Evolutionary conservation across 352 stramenopile species (phyloP).

Genomic region (Globisporangium yorkense): DNA sequence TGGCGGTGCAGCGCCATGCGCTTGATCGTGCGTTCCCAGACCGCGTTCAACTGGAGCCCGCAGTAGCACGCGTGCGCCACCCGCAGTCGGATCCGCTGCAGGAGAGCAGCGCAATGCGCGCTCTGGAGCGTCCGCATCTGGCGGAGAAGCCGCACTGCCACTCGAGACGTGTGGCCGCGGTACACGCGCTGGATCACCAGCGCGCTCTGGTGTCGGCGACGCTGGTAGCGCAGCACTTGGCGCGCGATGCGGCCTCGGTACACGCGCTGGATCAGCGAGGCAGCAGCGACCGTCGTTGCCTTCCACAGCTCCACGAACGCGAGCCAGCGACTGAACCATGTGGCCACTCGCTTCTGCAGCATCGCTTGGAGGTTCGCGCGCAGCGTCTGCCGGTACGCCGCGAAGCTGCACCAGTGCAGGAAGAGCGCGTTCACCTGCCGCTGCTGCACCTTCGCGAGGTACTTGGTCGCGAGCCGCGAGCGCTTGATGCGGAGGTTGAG

Average conservation of each 20-base stretch:
- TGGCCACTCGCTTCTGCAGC: slow-evolving; percentile 26
- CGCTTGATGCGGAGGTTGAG: slow-evolving; percentile 43
- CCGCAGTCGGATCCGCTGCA: slow-evolving; percentile 26
- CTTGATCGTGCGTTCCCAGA: slow-evolving; percentile 26
- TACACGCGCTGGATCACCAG: slow-evolving; percentile 49
- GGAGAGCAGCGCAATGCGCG: slow-evolving; percentile 17
- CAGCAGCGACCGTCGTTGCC: slow-evolving; percentile 17
- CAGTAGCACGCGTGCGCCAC: slow-evolving; percentile 23
- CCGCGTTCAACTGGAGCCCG: slow-evolving; percentile 16
- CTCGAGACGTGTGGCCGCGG: slow-evolving; percentile 34
- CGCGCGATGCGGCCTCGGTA: slow-evolving; percentile 49
- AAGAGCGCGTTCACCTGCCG: slow-evolving; percentile 44
- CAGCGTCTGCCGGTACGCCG: slow-evolving; percentile 29
- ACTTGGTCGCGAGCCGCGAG: slow-evolving; percentile 42
- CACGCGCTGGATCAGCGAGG: slow-evolving; percentile 50
- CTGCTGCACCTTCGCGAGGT: slow-evolving; percentile 46
- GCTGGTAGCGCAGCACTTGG: slow-evolving; percentile 35
- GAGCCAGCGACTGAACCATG: slow-evolving; percentile 52
- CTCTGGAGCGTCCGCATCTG: slow-evolving; percentile 29
- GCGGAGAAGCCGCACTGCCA: slow-evolving; percentile 9
- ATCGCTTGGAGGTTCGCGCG: slow-evolving; percentile 39
- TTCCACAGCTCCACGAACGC: slow-evolving; percentile 26
- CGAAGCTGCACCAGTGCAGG: slow-evolving; percentile 42
- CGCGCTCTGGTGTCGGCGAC: slow-evolving; percentile 19
- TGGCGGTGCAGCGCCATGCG: slow-evolving; percentile 20